Base-by-base conservation (phyloP, 257 asterid genomes). In the Solanum rostratum region DNA sequence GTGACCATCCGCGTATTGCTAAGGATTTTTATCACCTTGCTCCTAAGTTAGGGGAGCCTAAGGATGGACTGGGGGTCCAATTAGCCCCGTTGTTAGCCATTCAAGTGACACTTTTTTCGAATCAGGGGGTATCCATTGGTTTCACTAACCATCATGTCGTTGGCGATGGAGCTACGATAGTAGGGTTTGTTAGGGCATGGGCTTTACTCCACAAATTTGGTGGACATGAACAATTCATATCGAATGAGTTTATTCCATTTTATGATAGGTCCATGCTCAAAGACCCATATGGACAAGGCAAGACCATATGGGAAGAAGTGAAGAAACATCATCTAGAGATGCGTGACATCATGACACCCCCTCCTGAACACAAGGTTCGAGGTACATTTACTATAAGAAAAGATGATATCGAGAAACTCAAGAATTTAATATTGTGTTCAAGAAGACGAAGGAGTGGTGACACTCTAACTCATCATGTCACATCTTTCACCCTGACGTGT, bases 401-500 rank as follows among this genome's bases (percentile, higher is more conserved):
- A 2, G 39, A 71, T 0, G 80, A 89, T 1, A 84, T 91, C 0
- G 62, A 50, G 13, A 90, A 85, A 37, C 83, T 91, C 8, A 90
- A 92, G 66, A 87, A 59, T 46, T 63, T 80, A 15, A 89, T 90
- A 20, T 18, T 79, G 27, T 6, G 19, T 2, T 79, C 84, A 20
- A 79, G 79, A 30, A 84, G 55, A 66, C 88, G 60, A 18, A 85
- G 50, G 6, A 55, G 5, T 19, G 19, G 60, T 54, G 19, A 20
- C 7, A 60, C 69, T 4, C 53, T 90, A 6, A 70, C 10, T 57
- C 86, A 86, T 57, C 86, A 86, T n/a, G 84, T 88, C 1, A 88
- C 93, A 2, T 78, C 93, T 2, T 91, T 91, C 49, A 87, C 84
- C 0, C 87, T 87, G 0, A 70, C 89, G 1, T 55, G 87, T 10